Evolutionary conservation across 176 grass and related monocot species (phyloP).

Genomic region (Oropetium thomaeum): DNA sequence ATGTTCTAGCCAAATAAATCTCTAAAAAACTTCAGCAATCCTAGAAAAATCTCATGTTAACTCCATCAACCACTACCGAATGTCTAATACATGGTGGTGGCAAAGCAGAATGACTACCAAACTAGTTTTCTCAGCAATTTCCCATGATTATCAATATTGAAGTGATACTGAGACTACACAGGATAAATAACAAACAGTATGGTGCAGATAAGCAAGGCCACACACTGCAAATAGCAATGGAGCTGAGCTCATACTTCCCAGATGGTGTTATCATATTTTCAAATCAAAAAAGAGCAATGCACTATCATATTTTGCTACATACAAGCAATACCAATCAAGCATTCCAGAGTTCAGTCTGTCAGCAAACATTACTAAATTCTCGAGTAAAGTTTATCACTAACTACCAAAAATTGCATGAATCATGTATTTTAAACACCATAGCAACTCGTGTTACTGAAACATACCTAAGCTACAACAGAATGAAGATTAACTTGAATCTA

Average conservation of each 20-base stretch:
- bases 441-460: neutral
- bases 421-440: neutral
- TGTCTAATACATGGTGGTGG: neutral
- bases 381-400: neutral
- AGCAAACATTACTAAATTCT: neutral
- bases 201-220: neutral
- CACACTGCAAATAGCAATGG: neutral
- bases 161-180: neutral
- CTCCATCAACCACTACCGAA: neutral
- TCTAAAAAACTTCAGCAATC: neutral
- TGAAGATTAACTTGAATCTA: neutral
- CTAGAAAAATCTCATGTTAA: neutral
- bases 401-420: neutral
- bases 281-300: neutral
- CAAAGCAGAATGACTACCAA: neutral
- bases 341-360: neutral
- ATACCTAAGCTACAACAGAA: constrained; percentile 1
- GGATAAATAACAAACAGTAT: neutral
- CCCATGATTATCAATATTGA: neutral
- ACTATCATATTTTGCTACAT: neutral
- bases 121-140: neutral
- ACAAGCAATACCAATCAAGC: neutral
- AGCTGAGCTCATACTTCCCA: neutral
- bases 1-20: neutral
- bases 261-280: neutral